Base-by-base conservation (phyloP, 1,284 basidiomycete genomes). In the Ganoderma meredithae region DNA sequence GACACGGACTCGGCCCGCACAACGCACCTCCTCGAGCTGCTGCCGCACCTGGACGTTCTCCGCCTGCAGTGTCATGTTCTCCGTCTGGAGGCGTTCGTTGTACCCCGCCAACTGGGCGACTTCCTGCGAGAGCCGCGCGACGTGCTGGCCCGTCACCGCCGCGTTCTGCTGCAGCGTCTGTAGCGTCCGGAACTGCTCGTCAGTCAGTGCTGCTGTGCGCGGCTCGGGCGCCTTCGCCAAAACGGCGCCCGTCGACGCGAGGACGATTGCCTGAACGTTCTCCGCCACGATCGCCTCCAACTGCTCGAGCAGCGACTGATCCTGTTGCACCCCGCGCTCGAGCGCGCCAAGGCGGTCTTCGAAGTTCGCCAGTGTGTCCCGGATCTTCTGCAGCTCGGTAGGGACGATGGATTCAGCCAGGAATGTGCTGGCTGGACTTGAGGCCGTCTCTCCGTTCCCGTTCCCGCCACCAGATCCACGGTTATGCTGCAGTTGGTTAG, bases 31-130 rank as follows among this genome's bases (percentile, higher is more conserved):
- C 56, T 58, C 62, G 15, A 73, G 63, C 47, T 70, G 69, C 64
- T 72, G 68, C 60, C 65, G 63, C 43, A 74, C 67, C 60, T 67
- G 67, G 13, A 60, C 72, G 59, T 72, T 72, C 62, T 73, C 71
- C 12, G 63, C 68, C 33, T 70, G 69, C 17, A 75, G 67, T 25
- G 68, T 41, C 62, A 66, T 64, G 56, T 68, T 70, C 63, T 69
- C 69, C 8, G 59, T 63, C 55, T 68, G 52, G 15, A 74, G 71
- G 41, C 63, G 66, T 13, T 72, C 71, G 41, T 71, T 71, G 56
- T 31, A 59, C 12, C 53, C 59, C n/a, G 70, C 70, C 55, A 72
- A 47, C 19, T 73, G 68, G 39, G 70, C 69, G 27, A 75, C 68
- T 41, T 73, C 68, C 49, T 71, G 62, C 10, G 67, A 68, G 13